A percentile compares a stretch with the other conserved stretches of the same genome.
These are phyloP conservation scores for Floccularia luteovirens DNA, from an alignment of 768 basidiomycete genomes.

Conservation along the genomic window DNA sequence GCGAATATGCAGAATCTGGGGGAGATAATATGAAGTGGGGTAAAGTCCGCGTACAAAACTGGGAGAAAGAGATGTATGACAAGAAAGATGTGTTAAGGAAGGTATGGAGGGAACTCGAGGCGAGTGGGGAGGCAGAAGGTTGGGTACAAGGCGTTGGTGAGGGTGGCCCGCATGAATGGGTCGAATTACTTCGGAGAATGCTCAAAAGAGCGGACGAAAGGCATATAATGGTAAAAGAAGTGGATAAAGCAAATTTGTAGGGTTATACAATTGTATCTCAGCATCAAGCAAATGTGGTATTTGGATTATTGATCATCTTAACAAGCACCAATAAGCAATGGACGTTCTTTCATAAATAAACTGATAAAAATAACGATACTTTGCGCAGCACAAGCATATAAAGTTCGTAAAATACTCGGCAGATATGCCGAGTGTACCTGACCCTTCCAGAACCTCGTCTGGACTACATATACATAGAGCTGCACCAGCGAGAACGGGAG, in stretches of 20 bases:
- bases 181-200: conserved; percentile 30
- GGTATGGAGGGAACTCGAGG: conserved; percentile 54
- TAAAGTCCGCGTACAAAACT: conserved; percentile 32
- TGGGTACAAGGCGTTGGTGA: conserved; percentile 63
- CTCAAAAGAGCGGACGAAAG: conserved; percentile 19
- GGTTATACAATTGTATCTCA: too few species aligned
- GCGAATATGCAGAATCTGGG: conserved; percentile 31
- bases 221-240: conserved; percentile 6
- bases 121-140: conserved; percentile 43
- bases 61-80: conserved; percentile 53
- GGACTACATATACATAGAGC: too few species aligned
- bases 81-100: conserved; percentile 38
- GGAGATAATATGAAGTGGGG: conserved; percentile 8
- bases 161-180: conserved; percentile 54
- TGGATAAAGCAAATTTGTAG: conserved; percentile 6
- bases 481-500: too few species aligned
- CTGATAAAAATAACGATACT: too few species aligned
- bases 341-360: too few species aligned
- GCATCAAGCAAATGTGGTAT: too few species aligned
- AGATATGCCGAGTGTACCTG: too few species aligned
- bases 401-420: too few species aligned
- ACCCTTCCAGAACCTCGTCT: too few species aligned
- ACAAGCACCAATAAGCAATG: too few species aligned
- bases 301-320: too few species aligned
- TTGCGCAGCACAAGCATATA: too few species aligned